Percentiles rank a stretch among this genome's conserved stretches.
Evolutionary conservation across 352 stramenopile genomes (phyloP).

Genomic region (Pythium diclinum): DNA sequence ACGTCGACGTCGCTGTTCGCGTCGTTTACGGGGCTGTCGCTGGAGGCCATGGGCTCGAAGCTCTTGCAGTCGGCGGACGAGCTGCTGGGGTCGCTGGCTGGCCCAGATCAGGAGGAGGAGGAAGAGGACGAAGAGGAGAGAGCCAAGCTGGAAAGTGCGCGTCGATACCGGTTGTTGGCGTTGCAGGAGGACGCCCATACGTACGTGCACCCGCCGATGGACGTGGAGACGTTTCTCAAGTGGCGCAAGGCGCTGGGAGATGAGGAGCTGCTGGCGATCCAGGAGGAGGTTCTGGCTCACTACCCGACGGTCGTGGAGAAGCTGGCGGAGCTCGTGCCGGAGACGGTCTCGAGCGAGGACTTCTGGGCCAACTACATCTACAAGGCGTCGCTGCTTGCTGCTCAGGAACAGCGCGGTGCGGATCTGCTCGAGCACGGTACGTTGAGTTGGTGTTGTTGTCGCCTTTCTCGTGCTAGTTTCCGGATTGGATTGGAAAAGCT

Average conservation of each 20-base stretch:
- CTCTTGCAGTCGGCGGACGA: conserved; percentile 68
- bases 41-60: conserved; percentile 63
- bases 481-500: background rate
- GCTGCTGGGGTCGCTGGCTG: conserved; percentile 47
- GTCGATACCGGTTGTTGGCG: conserved; percentile 54
- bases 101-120: conserved; percentile 30
- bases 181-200: conserved; percentile 65
- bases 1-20: conserved; percentile 50
- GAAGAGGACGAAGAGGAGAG: conserved; percentile 34
- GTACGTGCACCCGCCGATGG: conserved; percentile 53
- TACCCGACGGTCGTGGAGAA: conserved; percentile 61
- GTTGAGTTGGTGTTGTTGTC: too few species aligned
- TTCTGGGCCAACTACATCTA: conserved; percentile 79
- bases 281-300: conserved; percentile 56
- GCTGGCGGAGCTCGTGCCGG: conserved; percentile 56
- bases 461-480: background rate
- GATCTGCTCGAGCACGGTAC: conserved; percentile 62
- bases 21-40: conserved; percentile 45
- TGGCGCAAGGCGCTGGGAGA: conserved; percentile 38
- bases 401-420: conserved; percentile 61
- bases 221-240: conserved; percentile 63
- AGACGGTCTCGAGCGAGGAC: conserved; percentile 38
- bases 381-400: conserved; percentile 64
- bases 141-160: conserved; percentile 35
- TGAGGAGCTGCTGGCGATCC: conserved; percentile 40